phyloP scores from a whole-genome alignment of 2,329 filamentous ascomycete genomes.

The Xylariaceae sp. region DNA sequence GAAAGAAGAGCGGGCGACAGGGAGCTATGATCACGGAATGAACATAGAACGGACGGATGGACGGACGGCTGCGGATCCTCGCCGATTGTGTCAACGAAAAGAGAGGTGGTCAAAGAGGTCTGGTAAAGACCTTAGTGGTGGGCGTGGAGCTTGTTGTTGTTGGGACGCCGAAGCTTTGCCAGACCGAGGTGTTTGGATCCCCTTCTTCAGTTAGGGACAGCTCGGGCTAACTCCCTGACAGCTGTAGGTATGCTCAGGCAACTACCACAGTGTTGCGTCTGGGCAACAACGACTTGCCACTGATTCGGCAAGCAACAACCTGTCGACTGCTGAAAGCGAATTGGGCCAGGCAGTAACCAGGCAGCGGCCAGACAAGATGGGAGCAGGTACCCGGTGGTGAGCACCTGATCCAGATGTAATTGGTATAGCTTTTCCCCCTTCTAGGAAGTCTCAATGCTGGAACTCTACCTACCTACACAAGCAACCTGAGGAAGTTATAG shows the following conservation, averaged over 20 bases:
- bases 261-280: not conserved
- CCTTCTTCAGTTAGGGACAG: too few species aligned
- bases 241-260: not conserved
- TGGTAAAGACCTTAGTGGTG: too few species aligned
- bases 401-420: not conserved
- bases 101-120: too few species aligned
- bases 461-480: too few species aligned
- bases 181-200: too few species aligned
- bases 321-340: not conserved
- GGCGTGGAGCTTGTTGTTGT: too few species aligned
- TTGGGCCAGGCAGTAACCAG: not conserved
- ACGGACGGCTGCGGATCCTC: not conserved
- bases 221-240: not conserved
- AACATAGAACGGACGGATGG: not conserved
- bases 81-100: not conserved
- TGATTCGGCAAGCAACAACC: not conserved
- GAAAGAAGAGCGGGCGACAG: not conserved
- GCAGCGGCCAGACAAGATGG: not conserved
- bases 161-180: too few species aligned
- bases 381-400: not conserved
- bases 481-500: too few species aligned
- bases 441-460: not conserved
- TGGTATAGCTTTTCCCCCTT: not conserved
- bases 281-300: not conserved
- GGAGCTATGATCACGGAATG: not conserved